These are phyloP conservation scores for Sphagnum fallax DNA, from an alignment of 228 moss, liverwort and hornwort genomes.

Conservation along the genomic window DNA sequence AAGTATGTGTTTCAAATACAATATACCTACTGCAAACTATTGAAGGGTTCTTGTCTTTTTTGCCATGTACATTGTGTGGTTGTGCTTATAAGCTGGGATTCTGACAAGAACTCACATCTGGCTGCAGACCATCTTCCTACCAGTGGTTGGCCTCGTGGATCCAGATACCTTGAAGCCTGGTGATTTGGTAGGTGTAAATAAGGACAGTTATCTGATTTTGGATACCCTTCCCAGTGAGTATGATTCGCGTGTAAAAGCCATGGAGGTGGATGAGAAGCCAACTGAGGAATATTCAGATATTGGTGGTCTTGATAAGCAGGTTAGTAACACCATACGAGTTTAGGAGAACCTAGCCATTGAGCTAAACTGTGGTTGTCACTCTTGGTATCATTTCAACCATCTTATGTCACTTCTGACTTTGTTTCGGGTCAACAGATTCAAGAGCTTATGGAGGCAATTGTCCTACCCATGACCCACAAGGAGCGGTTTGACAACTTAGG, in stretches of 20 bases:
- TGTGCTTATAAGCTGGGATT: not conserved
- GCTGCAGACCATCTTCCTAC: constrained; percentile 85
- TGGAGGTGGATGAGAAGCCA: constrained; percentile 98
- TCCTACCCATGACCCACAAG: constrained; percentile 95
- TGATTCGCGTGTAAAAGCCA: constrained; percentile 90
- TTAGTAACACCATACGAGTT: constrained; percentile 7
- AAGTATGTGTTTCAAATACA: constrained; percentile 41
- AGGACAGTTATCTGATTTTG: constrained; percentile 94
- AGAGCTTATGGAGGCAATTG: constrained; percentile 96
- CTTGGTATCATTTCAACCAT: too few species aligned
- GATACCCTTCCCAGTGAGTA: constrained; percentile 97
- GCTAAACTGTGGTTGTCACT: too few species aligned
- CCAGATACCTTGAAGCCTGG: constrained; percentile 91
- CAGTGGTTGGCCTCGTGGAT: constrained; percentile 93
- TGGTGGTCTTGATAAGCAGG: constrained; percentile 96
- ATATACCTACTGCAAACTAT: too few species aligned
- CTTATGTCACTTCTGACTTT: not conserved
- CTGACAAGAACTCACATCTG: constrained; percentile 18
- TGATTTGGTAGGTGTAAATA: constrained; percentile 95
- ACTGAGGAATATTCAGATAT: constrained; percentile 95
- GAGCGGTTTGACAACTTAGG: constrained; percentile 92
- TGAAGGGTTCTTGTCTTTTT: too few species aligned
- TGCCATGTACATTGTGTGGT: too few species aligned
- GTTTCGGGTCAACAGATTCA: constrained; percentile 51
- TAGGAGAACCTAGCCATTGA: too few species aligned